Conservation (phyloP, 2,329 filamentous ascomycete genomes). For the Tolypocladium amazonense region DNA sequence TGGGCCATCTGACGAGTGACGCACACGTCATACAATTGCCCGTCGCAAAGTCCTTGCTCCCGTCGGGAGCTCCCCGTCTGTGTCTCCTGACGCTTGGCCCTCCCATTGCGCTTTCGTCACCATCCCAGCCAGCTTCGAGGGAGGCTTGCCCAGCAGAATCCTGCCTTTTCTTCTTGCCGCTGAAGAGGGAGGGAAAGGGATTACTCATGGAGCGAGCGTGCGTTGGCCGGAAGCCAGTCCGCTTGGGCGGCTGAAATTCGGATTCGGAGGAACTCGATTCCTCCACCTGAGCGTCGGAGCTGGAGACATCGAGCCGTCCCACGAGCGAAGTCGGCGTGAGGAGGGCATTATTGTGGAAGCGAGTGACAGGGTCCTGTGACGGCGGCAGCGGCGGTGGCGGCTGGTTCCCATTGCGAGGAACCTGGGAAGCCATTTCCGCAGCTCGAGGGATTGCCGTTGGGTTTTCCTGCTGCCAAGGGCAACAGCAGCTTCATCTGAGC, state of each 20-base stretch:
- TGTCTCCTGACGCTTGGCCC: slow-evolving; percentile 9
- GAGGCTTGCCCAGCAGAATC: slow-evolving; percentile 23
- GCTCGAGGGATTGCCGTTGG: background rate
- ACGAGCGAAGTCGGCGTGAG: slow-evolving; percentile 19
- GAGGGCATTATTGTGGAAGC: slow-evolving; percentile 23
- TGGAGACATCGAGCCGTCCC: slow-evolving; percentile 15
- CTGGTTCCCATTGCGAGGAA: slow-evolving; percentile 17
- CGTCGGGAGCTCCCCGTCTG: slow-evolving; percentile 21
- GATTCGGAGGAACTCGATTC: slow-evolving; percentile 36
- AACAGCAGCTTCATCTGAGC: slow-evolving; percentile 1
- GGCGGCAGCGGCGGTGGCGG: slow-evolving; percentile 6
- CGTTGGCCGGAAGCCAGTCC: slow-evolving; percentile 9
- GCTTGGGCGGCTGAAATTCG: slow-evolving; percentile 20
- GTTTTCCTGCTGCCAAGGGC: background rate
- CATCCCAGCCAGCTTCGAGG: slow-evolving; percentile 17
- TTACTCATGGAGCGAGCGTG: slow-evolving; percentile 61
- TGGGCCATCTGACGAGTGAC: slow-evolving; percentile 69
- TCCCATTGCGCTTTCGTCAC: slow-evolving; percentile 11
- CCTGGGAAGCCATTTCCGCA: slow-evolving; percentile 20
- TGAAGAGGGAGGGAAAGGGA: slow-evolving; percentile 65
- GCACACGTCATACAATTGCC: slow-evolving; percentile 82
- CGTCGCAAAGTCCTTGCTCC: slow-evolving; percentile 49
- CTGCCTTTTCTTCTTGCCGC: slow-evolving; percentile 44
- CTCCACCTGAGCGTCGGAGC: slow-evolving; percentile 20
- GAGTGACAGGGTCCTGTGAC: slow-evolving; percentile 22